These are phyloP conservation scores for Pleurostoma richardsiae DNA, from an alignment of 2,329 filamentous ascomycete species.

Conservation along the genomic window DNA sequence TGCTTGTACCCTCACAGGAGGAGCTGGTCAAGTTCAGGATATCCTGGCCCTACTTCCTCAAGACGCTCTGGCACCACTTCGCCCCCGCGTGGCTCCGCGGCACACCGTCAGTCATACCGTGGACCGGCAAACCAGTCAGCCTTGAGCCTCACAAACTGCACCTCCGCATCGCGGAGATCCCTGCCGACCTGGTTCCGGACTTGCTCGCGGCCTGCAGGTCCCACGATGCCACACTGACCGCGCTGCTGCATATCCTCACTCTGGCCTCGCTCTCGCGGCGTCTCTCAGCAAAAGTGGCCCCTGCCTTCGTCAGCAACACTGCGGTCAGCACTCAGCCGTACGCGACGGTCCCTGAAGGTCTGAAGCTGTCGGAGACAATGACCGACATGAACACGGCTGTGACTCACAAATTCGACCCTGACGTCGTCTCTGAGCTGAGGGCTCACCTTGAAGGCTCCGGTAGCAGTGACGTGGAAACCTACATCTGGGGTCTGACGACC, in stretches of 20 bases:
- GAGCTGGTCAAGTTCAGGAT: slow-evolving; percentile 31
- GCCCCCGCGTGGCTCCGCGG: slow-evolving; percentile 31
- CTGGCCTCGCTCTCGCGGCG: slow-evolving; percentile 32
- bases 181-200: slow-evolving; percentile 15
- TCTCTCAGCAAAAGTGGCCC: slow-evolving; percentile 24
- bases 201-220: slow-evolving; percentile 33
- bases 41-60: slow-evolving; percentile 33
- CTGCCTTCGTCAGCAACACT: slow-evolving; percentile 30
- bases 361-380: slow-evolving; percentile 24
- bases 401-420: slow-evolving; percentile 20
- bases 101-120: slow-evolving; percentile 18
- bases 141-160: slow-evolving; percentile 28
- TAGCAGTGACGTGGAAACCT: slow-evolving; percentile 9
- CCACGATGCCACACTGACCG: slow-evolving; percentile 40
- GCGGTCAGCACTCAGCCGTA: slow-evolving; percentile 40
- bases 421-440: slow-evolving; percentile 18
- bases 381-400: slow-evolving; percentile 33
- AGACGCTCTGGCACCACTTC: slow-evolving; percentile 31
- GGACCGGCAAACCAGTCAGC: slow-evolving; percentile 31
- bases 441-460: not conserved
- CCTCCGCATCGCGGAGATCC: slow-evolving; percentile 29
- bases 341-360: slow-evolving; percentile 13
- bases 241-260: slow-evolving; percentile 40
- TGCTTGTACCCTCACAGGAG: slow-evolving; percentile 34
- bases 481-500: slow-evolving; percentile 37